Evolutionary conservation across 768 basidiomycete genomes (phyloP).

Genomic region (Lentinula edodes): DNA sequence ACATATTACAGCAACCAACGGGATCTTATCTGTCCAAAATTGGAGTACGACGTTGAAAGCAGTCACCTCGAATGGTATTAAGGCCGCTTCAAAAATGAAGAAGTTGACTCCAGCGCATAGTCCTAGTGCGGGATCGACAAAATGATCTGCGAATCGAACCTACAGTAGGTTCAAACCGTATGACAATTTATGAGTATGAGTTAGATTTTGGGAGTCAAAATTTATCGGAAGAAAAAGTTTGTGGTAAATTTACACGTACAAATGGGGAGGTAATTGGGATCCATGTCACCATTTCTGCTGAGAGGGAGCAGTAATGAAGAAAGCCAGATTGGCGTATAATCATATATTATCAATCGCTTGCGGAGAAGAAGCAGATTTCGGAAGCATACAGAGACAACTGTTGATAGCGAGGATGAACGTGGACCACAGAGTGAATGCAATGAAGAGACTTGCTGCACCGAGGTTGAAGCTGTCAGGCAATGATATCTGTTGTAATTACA

Average conservation of each 20-base stretch:
- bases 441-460: constrained; percentile 37
- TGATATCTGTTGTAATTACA: constrained; percentile 14
- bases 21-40: constrained; percentile 50
- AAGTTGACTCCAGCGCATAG: constrained; percentile 55
- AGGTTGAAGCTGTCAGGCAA: constrained; percentile 15
- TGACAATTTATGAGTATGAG: not conserved
- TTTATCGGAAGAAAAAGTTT: not conserved
- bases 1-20: constrained; percentile 37
- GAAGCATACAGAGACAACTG: constrained; percentile 36
- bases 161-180: constrained; percentile 6
- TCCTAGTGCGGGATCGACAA: constrained; percentile 53
- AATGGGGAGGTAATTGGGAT: constrained; percentile 78
- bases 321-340: not conserved
- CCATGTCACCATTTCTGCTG: constrained; percentile 80
- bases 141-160: constrained; percentile 56
- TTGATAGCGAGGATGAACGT: constrained; percentile 44
- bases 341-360: not conserved
- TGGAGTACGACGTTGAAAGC: constrained; percentile 49
- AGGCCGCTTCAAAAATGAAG: constrained; percentile 42
- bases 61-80: constrained; percentile 46
- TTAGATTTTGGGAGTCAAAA: not conserved
- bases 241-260: constrained; percentile 26
- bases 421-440: constrained; percentile 47
- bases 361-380: not conserved
- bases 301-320: constrained; percentile 20